Evolutionary conservation across 768 basidiomycete species (phyloP), one percentile per base, ranked within the genome.

Genomic region (Leccinum arenicola): DNA sequence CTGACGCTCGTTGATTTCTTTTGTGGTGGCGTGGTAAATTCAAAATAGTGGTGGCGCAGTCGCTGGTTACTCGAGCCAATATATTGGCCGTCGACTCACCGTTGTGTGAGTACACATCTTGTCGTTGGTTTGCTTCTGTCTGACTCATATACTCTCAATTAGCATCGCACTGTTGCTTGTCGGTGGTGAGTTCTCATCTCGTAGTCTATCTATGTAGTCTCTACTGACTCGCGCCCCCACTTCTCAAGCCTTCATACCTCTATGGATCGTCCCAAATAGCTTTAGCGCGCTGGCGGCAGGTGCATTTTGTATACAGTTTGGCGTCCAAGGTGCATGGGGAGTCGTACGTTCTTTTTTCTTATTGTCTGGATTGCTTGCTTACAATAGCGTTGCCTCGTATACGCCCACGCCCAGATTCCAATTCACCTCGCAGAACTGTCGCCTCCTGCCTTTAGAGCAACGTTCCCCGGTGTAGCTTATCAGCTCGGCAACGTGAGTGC

Each of bases 241-340:
- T 2, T 45, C 5, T 45, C 56, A 56, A 69, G 78, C 67, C 12
- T 84, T 84, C 73, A 91, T 91, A 68, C 89, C 89, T 0, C 75
- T 95, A 1, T 95, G 93, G 94, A 90, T 93, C 59, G 58, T 96
- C 3, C 94, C 94, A 6, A 70, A 71, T 10, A 70, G 75, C 1
- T 95, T 95, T 73, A 69, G 80, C 15, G 80, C 76, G 1, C 85
- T 96, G 6, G 64, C 90, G 0, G 91, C 91, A 0, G 93, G 91
- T 4, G 93, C 92, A 6, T 96, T 96, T 75, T 93, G 82, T 64
- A 75, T 93, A 33, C 92, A 95, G 66, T 84, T 91, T 62, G 91
- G 91, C 54, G 91, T 95, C 2, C 93, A 96, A 69, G 93, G 92
- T 4, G 93, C 91, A 33, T 93, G 91, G 90, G 91, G 91, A 70